phyloP scores from a whole-genome alignment of 1,284 basidiomycete genomes.

The Tetrapyrgos nigripes region DNA sequence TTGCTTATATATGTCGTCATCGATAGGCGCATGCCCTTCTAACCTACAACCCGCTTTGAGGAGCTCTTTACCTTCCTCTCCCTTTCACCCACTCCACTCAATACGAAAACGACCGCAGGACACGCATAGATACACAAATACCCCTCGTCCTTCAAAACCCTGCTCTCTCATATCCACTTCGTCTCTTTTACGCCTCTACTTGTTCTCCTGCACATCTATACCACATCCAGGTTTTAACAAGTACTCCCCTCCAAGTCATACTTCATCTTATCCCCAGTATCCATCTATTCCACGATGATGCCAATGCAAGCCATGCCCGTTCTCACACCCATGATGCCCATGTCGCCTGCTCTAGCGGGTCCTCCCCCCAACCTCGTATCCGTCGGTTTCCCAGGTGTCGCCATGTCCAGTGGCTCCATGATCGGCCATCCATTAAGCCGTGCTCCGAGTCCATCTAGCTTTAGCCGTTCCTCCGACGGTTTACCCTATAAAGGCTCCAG shows the following conservation, averaged over 20 bases:
- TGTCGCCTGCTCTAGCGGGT: background rate
- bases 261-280: background rate
- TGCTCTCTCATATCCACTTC: background rate
- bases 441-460: slow-evolving; percentile 16
- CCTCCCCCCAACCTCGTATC: background rate
- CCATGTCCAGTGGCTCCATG: background rate
- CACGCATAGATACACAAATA: too few species aligned
- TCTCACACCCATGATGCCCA: background rate
- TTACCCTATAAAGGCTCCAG: slow-evolving; percentile 58
- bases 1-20: too few species aligned
- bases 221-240: background rate
- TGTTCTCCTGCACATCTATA: too few species aligned
- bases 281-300: background rate
- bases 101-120: background rate
- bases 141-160: background rate
- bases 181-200: too few species aligned
- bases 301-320: background rate
- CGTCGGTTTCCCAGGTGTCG: background rate
- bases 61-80: background rate
- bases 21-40: background rate
- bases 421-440: slow-evolving; percentile 11
- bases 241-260: background rate
- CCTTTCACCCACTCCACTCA: background rate
- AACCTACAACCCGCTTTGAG: background rate
- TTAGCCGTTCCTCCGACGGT: slow-evolving; percentile 19